Evolutionary conservation across 192 early-diverging fungal species (phyloP), one percentile per base, ranked within the genome.

Genomic region (Paraglomus brasilianum): DNA sequence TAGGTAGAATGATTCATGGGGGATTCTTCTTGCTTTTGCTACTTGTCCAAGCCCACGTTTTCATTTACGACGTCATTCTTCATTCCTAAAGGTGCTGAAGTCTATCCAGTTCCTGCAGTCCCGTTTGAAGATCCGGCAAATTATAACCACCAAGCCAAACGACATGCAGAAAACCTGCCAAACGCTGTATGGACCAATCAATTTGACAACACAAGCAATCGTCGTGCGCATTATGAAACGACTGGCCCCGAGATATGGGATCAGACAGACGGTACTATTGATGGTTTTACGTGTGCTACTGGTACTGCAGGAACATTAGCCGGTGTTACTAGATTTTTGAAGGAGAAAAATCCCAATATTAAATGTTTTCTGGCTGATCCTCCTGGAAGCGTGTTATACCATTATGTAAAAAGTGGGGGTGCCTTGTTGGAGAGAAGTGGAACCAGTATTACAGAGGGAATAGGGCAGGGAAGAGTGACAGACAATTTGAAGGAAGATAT

Each of bases 121-220:
- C 87, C 94, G 4, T 95, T 92, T 69, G 93, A 94, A 22, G 88
- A 97, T 73, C 91, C 95, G 1, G 76, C 87, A 46, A 96, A 97
- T 81, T 97, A 95, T 81, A 97, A 96, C 80, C 94, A 96, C 74
- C 93, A 96, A 72, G 95, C 94, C 14, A 78, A 75, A 56, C 82
- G 92, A 36, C 89, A 85, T 73, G 95, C 95, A n/a, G 85, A 91
- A 66, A 73, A 80, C 0, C 66, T 91, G 13, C 73, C 83, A 13
- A 95, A 95, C 74, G 94, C 93, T 13, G 94, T 94, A 21, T 97
- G 94, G 93, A 95, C 95, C 8, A 93, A 98, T 76, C 95, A 98
- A 72, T 98, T 98, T 71, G 95, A 98, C 74, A 96, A 95, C 78
- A 81, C 77, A 10, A 94, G 93, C 43, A 98, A 98, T 75, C 83